These are phyloP conservation scores for Cryomyces antarcticus DNA, from an alignment of 495 filamentous ascomycete genomes.

Conservation along the genomic window DNA sequence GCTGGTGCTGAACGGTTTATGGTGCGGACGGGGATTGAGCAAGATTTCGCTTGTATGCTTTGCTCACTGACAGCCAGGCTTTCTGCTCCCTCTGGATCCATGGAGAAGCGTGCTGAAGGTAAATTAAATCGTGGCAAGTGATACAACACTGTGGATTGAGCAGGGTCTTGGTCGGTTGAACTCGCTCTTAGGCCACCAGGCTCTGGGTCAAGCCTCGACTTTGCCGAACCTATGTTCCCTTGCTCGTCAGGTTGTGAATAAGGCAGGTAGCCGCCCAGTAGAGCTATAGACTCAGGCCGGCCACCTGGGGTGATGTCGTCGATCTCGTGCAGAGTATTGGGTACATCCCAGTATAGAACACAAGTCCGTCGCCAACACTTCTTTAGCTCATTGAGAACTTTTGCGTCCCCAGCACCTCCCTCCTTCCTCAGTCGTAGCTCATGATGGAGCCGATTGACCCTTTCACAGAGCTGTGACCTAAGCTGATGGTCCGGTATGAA, in stretches of 20 bases:
- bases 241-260: too few relatives aligned
- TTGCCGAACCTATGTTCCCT: background rate
- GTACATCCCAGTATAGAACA: conserved; percentile 62
- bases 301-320: conserved; percentile 59
- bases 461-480: conserved; percentile 58
- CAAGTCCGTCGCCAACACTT: conserved; percentile 93
- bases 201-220: background rate
- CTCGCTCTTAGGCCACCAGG: background rate
- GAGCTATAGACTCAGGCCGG: conserved; percentile 1
- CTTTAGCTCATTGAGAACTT: conserved; percentile 84
- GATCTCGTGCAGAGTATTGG: conserved; percentile 16
- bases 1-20: conserved; percentile 4
- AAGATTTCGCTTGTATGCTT: conserved; percentile 52
- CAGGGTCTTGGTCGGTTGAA: background rate
- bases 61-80: conserved; percentile 27
- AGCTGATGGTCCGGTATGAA: conserved; percentile 71
- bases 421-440: conserved; percentile 33
- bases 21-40: conserved; percentile 43
- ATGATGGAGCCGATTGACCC: conserved; percentile 56
- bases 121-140: background rate
- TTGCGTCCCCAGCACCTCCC: conserved; percentile 55
- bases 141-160: background rate
- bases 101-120: background rate
- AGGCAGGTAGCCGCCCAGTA: too few relatives aligned
- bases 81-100: background rate